phyloP scores from a whole-genome alignment of 129 eudicot genomes.

The Arctium lappa region DNA sequence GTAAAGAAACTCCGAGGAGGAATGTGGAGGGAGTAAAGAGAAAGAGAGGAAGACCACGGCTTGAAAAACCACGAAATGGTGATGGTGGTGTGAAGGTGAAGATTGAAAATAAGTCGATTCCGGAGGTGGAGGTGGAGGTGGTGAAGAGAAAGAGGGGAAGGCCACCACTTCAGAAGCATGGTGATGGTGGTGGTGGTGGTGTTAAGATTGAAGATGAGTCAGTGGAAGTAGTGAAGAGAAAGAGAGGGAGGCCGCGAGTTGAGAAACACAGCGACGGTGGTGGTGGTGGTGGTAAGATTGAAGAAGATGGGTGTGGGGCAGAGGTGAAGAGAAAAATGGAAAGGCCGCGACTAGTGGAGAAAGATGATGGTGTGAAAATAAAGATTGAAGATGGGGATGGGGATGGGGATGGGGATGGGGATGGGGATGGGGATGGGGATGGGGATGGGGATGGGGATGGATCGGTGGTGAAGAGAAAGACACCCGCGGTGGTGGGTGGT shows the following conservation, averaged over 20 bases:
- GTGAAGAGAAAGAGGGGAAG: slow-evolving; percentile 6
- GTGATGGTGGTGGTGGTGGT: not conserved
- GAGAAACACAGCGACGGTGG: not conserved
- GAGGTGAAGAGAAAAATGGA: not conserved
- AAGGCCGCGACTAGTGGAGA: not conserved
- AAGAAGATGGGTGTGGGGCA: not conserved
- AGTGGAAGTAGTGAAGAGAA: not conserved
- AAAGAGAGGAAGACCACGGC: not conserved
- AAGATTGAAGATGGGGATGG: not conserved
- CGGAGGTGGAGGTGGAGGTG: not conserved
- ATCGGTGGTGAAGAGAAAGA: not conserved
- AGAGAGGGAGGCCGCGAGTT: not conserved
- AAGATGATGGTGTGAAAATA: not conserved
- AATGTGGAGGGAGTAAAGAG: not conserved
- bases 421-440: not conserved
- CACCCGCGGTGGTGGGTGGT: not conserved
- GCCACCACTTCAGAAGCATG: not conserved
- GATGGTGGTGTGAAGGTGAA: not conserved
- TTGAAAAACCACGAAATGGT: not conserved
- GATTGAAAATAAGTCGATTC: not conserved
- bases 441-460: not conserved
- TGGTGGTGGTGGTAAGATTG: not conserved
- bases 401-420: not conserved
- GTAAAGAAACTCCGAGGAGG: not conserved
- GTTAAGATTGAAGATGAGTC: not conserved